phyloP scores from a whole-genome alignment of 139 green algal species.

The Cymbomonas tetramitiformis region DNA sequence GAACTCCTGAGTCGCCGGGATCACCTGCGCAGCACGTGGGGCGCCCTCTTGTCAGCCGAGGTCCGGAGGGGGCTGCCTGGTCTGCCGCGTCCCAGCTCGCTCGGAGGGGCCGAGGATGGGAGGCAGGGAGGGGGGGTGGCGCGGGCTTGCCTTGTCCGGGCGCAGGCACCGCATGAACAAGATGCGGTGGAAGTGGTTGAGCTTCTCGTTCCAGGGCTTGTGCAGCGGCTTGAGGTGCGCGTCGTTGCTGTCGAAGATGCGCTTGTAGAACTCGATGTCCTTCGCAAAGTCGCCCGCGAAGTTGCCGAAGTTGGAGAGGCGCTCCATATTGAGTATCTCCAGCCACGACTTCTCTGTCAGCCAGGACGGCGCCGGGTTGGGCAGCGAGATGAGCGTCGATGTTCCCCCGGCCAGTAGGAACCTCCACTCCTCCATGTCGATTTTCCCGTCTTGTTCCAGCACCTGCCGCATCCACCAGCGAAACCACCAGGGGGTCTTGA shows the following conservation, averaged over 20 bases:
- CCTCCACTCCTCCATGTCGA: constrained; percentile 47
- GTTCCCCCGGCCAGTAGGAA: constrained; percentile 39
- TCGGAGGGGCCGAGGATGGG: no score
- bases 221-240: constrained; percentile 43
- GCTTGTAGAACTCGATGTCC: constrained; percentile 40
- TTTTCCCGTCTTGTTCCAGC: constrained; percentile 29
- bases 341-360: constrained; percentile 61
- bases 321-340: constrained; percentile 49
- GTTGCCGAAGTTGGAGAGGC: constrained; percentile 39
- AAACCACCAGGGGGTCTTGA: no score
- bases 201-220: constrained; percentile 31
- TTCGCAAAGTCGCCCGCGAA: constrained; percentile 32
- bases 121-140: no score
- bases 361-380: constrained; percentile 54
- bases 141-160: constrained; percentile 66
- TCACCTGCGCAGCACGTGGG: no score
- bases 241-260: constrained; percentile 58
- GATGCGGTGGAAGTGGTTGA: constrained; percentile 49
- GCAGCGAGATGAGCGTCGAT: constrained; percentile 13
- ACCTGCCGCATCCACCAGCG: no score
- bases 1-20: constrained; percentile 40
- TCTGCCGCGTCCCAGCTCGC: constrained; percentile 28
- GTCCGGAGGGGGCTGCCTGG: no score
- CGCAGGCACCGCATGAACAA: constrained; percentile 48
- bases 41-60: no score